Base-by-base conservation (phyloP, 1,284 basidiomycete genomes). In the Laetiporus sulphureus region DNA sequence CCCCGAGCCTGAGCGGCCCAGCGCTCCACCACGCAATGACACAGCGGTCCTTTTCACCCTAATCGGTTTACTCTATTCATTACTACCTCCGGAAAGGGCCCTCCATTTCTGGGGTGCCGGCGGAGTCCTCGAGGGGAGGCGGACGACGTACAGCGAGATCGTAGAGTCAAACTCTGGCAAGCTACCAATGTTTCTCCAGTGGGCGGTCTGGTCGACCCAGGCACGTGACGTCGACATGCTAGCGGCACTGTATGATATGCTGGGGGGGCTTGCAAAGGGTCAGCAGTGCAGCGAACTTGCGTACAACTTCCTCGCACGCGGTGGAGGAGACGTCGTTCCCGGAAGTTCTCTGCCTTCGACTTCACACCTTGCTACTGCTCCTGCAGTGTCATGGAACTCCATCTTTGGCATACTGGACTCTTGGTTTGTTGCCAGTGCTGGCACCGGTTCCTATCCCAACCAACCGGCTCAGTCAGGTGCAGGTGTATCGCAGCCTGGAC, bases 221-320 rank as follows among this genome's bases (percentile, higher is more conserved):
- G 69, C 75, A 3, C 77, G 85, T 37, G 82, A 90, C 44, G 60
- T 75, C 5, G 77, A 77, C 5, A 83, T 91, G 71, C 72, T 82
- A 16, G 79, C 78, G 50, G 85, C 91, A 0, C 68, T 93, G 45
- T 94, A 90, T 61, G 86, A 92, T 49, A 91, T 95, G 89, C 67
- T 95, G 16, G 68, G 77, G 3, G 90, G 91, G n/a, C 71, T 95
- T 18, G 78, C 91, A 0, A 82, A 83, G 36, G 92, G 92, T 0
- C 80, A 86, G 33, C 78, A 82, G 43, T 91, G 89, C 54, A 90
- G 88, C 49, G 85, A 90, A 51, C 69, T 88, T 16, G 81, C 87
- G 0, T 90, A 90, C 65, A 90, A 91, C 57, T 91, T 92, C 59
- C 74, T 92, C 58, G 84, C 77, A 10, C 67, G 80, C 23, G 81